Evolutionary conservation across 2,329 filamentous ascomycete genomes (phyloP).

Genomic region (Alternaria atra): DNA sequence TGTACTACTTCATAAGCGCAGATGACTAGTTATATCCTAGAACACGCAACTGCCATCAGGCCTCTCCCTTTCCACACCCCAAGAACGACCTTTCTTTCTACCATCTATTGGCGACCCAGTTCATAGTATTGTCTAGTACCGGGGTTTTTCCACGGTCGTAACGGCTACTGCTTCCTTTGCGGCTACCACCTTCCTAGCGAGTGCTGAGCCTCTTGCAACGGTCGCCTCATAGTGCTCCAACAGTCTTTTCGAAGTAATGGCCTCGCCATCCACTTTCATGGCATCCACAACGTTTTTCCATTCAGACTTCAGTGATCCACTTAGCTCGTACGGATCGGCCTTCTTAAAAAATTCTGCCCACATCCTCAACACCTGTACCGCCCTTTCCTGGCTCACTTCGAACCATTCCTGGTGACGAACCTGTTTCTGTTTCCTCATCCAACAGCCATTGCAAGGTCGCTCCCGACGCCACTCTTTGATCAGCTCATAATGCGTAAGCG

Average conservation of each 20-base stretch:
- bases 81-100: too few relatives aligned
- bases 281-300: not conserved
- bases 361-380: not conserved
- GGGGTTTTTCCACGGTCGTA: not conserved
- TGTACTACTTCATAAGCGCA: too few relatives aligned
- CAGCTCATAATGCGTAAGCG: conserved; percentile 20
- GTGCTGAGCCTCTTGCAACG: not conserved
- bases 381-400: not conserved
- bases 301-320: not conserved
- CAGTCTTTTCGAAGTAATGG: not conserved
- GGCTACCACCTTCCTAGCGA: not conserved
- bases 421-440: not conserved
- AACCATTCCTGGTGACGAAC: not conserved
- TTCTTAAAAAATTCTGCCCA: not conserved
- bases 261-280: not conserved
- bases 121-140: too few relatives aligned
- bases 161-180: not conserved
- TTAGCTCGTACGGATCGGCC: not conserved
- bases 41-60: too few relatives aligned
- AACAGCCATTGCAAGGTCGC: not conserved
- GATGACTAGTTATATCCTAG: too few relatives aligned
- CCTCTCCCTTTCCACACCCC: too few relatives aligned
- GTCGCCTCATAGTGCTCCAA: not conserved
- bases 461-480: conserved; percentile 20
- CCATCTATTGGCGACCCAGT: too few relatives aligned